Evolutionary conservation across 2,329 filamentous ascomycete genomes (phyloP).

Genomic region (Sporothrix sp.): DNA sequence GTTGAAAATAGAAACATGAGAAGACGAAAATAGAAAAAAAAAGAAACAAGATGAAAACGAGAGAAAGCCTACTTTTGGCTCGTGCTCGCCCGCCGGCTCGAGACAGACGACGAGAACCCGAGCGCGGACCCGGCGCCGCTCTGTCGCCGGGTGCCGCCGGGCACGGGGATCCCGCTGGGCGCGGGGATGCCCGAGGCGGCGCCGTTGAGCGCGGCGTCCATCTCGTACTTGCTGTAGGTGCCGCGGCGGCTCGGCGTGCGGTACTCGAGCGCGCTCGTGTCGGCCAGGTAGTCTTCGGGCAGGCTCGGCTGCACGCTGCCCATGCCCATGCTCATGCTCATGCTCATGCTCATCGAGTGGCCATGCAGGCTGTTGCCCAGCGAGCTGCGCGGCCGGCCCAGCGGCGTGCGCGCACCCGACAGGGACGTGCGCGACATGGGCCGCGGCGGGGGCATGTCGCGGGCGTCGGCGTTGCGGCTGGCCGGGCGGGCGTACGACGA

Average conservation of each 20-base stretch:
- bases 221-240: constrained; percentile 41
- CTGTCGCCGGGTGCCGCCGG: constrained; percentile 31
- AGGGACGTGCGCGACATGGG: constrained; percentile 58
- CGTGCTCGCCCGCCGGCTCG: constrained; percentile 21
- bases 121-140: constrained; percentile 19
- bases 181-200: constrained; percentile 26
- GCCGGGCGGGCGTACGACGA: constrained; percentile 42
- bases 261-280: constrained; percentile 31
- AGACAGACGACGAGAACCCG: constrained; percentile 2
- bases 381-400: constrained; percentile 62
- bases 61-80: constrained; percentile 26
- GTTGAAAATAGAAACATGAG: too few species aligned
- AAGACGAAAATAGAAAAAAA: constrained; percentile 1
- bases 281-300: constrained; percentile 39
- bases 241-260: constrained; percentile 47
- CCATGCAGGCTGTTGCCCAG: constrained; percentile 54
- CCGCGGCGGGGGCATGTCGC: constrained; percentile 42
- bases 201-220: constrained; percentile 27
- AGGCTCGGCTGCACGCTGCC: constrained; percentile 20
- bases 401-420: constrained; percentile 50
- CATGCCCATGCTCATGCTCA: too few species aligned
- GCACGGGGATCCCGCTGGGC: constrained; percentile 28
- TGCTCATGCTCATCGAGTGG: constrained; percentile 48
- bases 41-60: constrained; percentile 3
- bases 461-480: constrained; percentile 35